Evolutionary conservation across 352 stramenopile genomes (phyloP), one percentile per base, ranked within the genome.

Genomic region (Phytophthora quininea): DNA sequence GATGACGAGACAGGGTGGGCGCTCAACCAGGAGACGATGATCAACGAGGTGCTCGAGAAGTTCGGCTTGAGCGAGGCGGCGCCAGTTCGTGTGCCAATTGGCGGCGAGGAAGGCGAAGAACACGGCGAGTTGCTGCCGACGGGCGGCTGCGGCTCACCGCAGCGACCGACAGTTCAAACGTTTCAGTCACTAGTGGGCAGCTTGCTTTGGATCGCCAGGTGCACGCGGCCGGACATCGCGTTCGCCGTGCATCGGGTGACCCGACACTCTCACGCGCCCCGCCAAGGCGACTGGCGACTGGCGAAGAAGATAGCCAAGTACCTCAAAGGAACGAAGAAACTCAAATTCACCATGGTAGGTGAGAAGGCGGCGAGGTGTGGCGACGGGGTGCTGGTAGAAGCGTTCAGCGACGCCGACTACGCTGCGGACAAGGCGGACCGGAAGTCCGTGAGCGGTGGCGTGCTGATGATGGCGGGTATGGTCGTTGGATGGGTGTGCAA

Each of bases 151-250:
- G 56, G 49, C 4, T 45, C 11, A 1, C 30, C 49, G 2, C 32
- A 32, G 3, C 12, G 11, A 6, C 64, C 64, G 7, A 76, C 59
- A 0, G 32, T 73, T 2, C 54, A 52, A 43, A 71, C 27, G 4
- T 79, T 84, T 15, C 69, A 76, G 67, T 78, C 72, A 0, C 14
- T 86, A 5, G 61, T 82, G 0, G 73, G 70, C 0, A 82, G 64
- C 7, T 52, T 85, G 19, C 49, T 82, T 1, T 85, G 73, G 70
- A 64, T 74, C 4, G 29, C 71, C 2, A 12, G 71, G 4, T 82
- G 66, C 51, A 80, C 69, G 1, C 15, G 70, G 7, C 67, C 66
- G 0, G 76, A 74, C 54, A 78, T 82, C 3, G 14, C 64, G 0
- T 74, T 66, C 42, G 59, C 70, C 0, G 58, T 77, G 12, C 60